Evolutionary conservation across 1,284 basidiomycete genomes (phyloP), one percentile per base, ranked within the genome.

Genomic region (Entoloma clypeatum): DNA sequence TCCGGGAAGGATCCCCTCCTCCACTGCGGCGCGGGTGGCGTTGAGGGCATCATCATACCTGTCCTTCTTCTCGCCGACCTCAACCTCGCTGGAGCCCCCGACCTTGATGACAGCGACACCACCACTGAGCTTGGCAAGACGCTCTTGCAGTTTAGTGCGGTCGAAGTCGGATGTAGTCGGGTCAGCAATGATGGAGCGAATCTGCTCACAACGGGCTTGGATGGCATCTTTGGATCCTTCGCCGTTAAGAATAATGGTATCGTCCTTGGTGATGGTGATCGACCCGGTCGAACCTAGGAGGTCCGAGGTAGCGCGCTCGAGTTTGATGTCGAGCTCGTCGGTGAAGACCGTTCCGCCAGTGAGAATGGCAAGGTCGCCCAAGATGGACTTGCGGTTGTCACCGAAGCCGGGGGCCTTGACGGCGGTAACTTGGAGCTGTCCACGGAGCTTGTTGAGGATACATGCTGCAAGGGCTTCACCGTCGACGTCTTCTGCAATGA

Each of bases 21-120:
- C 95, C 37, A 99, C 95, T 36, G 95, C 95, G 29, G 95, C 95
- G 43, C 95, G 88, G 4, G 95, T 98, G 13, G 93, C 93, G 65
- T 96, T 96, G 45, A 98, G 77, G 5, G 95, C 95, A 62, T 99
- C 95, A 59, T 99, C 95, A 64, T 96, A 98, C 39, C 94, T 79
- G 67, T 98, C 95, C 82, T 98, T 98, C 89, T 98, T 98, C 79
- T 99, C 95, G 11, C 94, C 80, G 50, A 98, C 95, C 71, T 98
- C 95, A 44, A 98, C 94, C 68, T 98, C 95, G 48, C 79, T 85
- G 36, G 83, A 74, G 31, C 95, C 95, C 47, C 95, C 95, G 52
- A 98, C 95, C 70, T 92, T 93, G 80, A 98, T 97, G 64, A 98
- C 94, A 21, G 94, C 95, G 39, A 98, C 94, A 72, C 95, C 94